Conservation (phyloP, 352 stramenopile species). For the Phytopythium litorale region DNA sequence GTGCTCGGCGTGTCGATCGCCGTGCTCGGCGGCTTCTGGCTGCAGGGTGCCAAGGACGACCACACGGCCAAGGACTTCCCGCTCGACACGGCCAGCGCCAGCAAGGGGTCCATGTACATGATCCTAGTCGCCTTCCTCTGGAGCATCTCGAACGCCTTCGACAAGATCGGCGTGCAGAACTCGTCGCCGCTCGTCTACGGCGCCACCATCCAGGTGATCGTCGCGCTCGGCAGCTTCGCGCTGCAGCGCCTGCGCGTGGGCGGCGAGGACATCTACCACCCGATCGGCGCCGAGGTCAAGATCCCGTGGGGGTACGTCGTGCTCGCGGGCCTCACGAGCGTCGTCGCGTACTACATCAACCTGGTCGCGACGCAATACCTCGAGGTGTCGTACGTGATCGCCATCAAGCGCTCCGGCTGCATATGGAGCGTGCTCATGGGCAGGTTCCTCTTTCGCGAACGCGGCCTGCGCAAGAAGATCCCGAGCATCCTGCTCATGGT, state of each 20-base stretch:
- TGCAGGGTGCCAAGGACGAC: slow-evolving; percentile 50
- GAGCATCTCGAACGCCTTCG: slow-evolving; percentile 81
- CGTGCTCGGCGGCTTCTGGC: slow-evolving; percentile 69
- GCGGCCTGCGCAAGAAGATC: slow-evolving; percentile 74
- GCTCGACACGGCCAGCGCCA: slow-evolving; percentile 47
- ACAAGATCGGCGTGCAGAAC: slow-evolving; percentile 84
- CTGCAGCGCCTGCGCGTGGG: slow-evolving; percentile 58
- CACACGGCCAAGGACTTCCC: slow-evolving; percentile 41
- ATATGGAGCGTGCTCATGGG: slow-evolving; percentile 82
- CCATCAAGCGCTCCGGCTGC: slow-evolving; percentile 80
- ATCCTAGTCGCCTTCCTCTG: slow-evolving; percentile 77
- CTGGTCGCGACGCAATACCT: slow-evolving; percentile 72
- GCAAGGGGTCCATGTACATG: slow-evolving; percentile 81
- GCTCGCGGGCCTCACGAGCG: slow-evolving; percentile 58
- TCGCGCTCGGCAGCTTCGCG: slow-evolving; percentile 54
- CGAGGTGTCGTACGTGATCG: slow-evolving; percentile 82
- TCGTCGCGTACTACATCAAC: slow-evolving; percentile 85
- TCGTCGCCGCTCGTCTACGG: slow-evolving; percentile 70
- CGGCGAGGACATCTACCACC: slow-evolving; percentile 52
- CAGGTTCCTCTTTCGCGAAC: slow-evolving; percentile 68
- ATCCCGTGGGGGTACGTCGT: slow-evolving; percentile 73
- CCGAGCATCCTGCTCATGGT: slow-evolving; percentile 82
- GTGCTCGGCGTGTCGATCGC: slow-evolving; percentile 65
- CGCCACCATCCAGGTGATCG: slow-evolving; percentile 67
- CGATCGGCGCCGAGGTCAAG: slow-evolving; percentile 47